Evolutionary conservation across 495 filamentous ascomycete genomes (phyloP).

Genomic region (Trichocladium antarcticum): DNA sequence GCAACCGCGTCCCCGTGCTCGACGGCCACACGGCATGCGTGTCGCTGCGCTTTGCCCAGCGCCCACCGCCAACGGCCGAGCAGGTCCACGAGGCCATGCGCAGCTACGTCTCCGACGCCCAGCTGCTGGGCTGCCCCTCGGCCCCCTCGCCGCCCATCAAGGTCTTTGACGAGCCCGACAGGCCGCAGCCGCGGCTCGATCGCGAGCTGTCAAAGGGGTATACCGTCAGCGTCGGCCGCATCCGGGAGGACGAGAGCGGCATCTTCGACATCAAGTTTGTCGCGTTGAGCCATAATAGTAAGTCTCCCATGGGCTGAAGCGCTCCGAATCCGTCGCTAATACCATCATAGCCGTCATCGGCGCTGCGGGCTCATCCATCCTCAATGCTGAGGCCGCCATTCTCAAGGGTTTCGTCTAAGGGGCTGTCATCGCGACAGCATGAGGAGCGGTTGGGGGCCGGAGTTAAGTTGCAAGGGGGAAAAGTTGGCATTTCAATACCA

Average conservation of each 20-base stretch:
- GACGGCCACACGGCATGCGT: conserved; percentile 82
- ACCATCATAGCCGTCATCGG: conserved; percentile 62
- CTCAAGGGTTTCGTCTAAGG: conserved; percentile 71
- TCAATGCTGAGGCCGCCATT: conserved; percentile 89
- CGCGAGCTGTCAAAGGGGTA: conserved; percentile 64
- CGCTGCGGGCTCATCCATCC: conserved; percentile 84
- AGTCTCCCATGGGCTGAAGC: conserved; percentile 22
- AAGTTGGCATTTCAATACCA: conserved; percentile 1
- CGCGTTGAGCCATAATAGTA: conserved; percentile 73
- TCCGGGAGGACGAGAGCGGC: conserved; percentile 61
- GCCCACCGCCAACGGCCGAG: conserved; percentile 45
- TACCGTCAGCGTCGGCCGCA: conserved; percentile 68
- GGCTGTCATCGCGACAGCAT: neutral
- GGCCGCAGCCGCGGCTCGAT: conserved; percentile 78
- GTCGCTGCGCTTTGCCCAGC: conserved; percentile 58
- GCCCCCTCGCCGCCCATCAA: conserved; percentile 61
- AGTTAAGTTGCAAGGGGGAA: neutral
- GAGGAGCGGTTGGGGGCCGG: neutral
- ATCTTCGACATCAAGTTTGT: conserved; percentile 79
- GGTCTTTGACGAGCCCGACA: conserved; percentile 68
- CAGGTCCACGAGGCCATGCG: conserved; percentile 58
- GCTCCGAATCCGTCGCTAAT: conserved; percentile 2
- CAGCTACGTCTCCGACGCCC: conserved; percentile 62
- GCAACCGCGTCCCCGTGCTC: conserved; percentile 71
- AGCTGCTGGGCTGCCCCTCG: conserved; percentile 63